Base-by-base conservation (phyloP, 208 protist species). In the Trypanosomatidae sp. region DNA sequence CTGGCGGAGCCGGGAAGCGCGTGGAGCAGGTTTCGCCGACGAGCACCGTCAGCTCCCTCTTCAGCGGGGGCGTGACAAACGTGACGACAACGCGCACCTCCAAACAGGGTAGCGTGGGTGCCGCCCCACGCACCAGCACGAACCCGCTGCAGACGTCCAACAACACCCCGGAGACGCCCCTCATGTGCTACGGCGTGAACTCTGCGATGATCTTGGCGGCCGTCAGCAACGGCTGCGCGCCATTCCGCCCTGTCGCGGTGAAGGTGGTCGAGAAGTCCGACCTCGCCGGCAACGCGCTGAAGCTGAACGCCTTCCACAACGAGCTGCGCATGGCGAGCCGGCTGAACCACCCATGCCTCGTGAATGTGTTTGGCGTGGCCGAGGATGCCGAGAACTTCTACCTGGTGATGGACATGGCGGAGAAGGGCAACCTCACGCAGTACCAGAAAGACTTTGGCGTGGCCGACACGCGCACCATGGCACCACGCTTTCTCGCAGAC, bases 361-460 rank as follows among this genome's bases (percentile, higher is more conserved):
- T 95, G 41, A 85, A 89, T 77, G 69, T 89, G 41, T 85, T 87
- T 55, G 92, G 90, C 55, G 81, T 92, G 1, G 74, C 81, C 19
- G 86, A 95, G 74, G 84, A 89, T 39, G 78, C 66, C 0, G 64
- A 82, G 8, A 69, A 89, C 44, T 67, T 94, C 36, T 83, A 83
- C 41, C 71, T 97, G 12, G 88, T 97, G 33, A 94, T 97, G 87
- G 92, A 97, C 62, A 44, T 92, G 28, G 89, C 89, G 17, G 89
- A 94, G 72, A 84, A 86, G 30, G 90, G 89, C 1, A 87, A 91
- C 56, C 33, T 97, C 46, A 28, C 77, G 13, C 56, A 86, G 53
- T 93, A 97, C 60, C 77, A 88, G 55, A 77, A 83, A 25, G 65
- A 74, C 33, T 85, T 83, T 41, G 87, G 84, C 17, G 74, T 90